phyloP scores from a whole-genome alignment of 176 grass and related monocot genomes.

The Phragmites australis region DNA sequence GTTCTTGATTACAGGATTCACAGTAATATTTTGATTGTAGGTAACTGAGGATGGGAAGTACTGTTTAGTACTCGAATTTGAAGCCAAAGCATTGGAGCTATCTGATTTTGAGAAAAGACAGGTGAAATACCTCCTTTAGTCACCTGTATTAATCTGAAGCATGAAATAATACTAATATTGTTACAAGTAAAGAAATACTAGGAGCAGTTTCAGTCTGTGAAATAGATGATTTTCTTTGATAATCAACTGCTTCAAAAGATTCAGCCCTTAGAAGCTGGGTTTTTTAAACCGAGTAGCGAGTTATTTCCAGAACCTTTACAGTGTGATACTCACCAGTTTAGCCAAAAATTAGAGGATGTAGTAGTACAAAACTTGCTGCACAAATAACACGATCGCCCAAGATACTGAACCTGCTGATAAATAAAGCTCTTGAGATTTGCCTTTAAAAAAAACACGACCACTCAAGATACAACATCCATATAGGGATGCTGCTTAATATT shows the following conservation, averaged over 20 bases:
- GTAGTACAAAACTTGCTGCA: slow-evolving; percentile 21
- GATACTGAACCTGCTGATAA: neutral
- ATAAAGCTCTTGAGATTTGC: neutral
- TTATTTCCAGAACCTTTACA: neutral
- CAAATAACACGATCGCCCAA: neutral
- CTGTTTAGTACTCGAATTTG: slow-evolving; percentile 46
- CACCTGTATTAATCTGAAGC: neutral
- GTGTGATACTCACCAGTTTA: neutral
- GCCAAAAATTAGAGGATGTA: neutral
- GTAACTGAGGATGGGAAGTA: slow-evolving; percentile 54
- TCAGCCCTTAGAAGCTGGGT: neutral
- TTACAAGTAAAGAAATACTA: neutral
- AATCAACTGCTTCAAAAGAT: slow-evolving; percentile 6
- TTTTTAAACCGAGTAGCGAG: neutral
- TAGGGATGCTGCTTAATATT: neutral
- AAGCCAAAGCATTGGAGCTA: slow-evolving; percentile 55
- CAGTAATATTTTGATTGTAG: slow-evolving; percentile 33
- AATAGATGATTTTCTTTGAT: slow-evolving; percentile 11
- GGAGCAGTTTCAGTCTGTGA: neutral
- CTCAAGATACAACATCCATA: neutral
- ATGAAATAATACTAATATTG: neutral
- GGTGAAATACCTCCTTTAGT: slow-evolving; percentile 37
- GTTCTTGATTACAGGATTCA: slow-evolving; percentile 18
- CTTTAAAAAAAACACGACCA: neutral
- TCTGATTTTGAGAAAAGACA: slow-evolving; percentile 71